Percentiles rank a stretch among this genome's conserved stretches.
Conservation (phyloP, 2,329 filamentous ascomycete species). For the Penicillium concentricum region DNA sequence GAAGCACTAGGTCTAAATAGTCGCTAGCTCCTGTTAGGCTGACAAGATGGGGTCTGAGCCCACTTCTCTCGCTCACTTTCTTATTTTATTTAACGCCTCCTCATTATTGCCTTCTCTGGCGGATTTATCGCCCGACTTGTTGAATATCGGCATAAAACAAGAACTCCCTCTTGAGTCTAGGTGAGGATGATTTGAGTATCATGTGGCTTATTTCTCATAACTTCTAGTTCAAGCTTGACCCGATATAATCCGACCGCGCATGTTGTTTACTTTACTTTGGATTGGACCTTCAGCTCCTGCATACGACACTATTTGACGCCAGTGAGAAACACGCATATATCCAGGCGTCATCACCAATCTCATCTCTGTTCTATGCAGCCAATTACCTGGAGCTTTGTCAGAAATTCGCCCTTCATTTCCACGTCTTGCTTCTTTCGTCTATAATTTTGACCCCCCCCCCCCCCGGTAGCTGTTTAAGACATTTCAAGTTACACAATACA, state of each 20-base stretch:
- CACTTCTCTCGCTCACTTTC: conserved; percentile 1
- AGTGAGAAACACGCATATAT: conserved; percentile 1
- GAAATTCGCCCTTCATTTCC: neutral
- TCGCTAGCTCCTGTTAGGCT: conserved; percentile 14
- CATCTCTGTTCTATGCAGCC: neutral
- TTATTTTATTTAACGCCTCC: conserved; percentile 3
- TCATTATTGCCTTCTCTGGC: conserved; percentile 9
- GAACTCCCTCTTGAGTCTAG: conserved; percentile 1
- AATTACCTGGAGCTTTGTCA: neutral
- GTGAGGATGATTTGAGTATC: neutral
- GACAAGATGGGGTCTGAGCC: conserved; percentile 22
- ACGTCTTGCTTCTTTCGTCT: conserved; percentile 4
- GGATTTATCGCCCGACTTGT: conserved; percentile 5
- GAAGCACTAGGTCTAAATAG: conserved; percentile 13
- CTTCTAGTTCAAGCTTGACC: conserved; percentile 2
- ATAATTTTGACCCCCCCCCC: conserved; percentile 1
- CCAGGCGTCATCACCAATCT: neutral
- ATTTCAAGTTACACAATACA: conserved; percentile 21
- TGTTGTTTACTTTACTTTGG: neutral
- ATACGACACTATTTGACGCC: neutral
- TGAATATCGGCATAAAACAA: conserved; percentile 11
- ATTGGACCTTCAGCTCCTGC: conserved; percentile 6
- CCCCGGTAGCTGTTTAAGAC: conserved; percentile 15
- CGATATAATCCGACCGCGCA: conserved; percentile 15
- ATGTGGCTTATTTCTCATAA: neutral